Evolutionary conservation across 768 basidiomycete species (phyloP), one percentile per base, ranked within the genome.

Genomic region (Suillus discolor): DNA sequence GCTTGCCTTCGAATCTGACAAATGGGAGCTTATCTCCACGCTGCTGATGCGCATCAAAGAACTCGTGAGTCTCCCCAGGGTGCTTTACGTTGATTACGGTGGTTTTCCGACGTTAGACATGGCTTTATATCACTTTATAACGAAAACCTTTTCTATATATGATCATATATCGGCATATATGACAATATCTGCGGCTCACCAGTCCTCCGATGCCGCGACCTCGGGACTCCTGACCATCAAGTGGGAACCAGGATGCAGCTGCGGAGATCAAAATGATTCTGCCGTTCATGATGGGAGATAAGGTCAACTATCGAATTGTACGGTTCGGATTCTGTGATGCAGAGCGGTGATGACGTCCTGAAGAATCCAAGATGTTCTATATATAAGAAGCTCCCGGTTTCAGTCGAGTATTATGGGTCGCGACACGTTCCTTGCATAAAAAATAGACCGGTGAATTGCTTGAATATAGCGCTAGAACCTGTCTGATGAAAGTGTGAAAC

Each of bases 1-100:
- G 39, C 42, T 44, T 38, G 36, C 41, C 38, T 64, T 59, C 25
- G 57, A n/a, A 25, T 54, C 41, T 42, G 60, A 62, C 9, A 61
- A 41, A 62, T 44, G 63, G 41, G 63, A 28, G 59, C 28, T 25
- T 20, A 12, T 42, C 31, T 18, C 38, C 9, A 34, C n/a, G 38
- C 63, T 64, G 60, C 38, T 62, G 41, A 64, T 36, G 2, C 5
- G 25, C 12, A 5, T 25, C 62, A 36, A 3, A n/a, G n/a, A n/a
- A n/a, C n/a, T n/a, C n/a, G n/a, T n/a, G n/a, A n/a, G n/a, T n/a
- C n/a, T n/a, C n/a, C n/a, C n/a, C n/a, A n/a, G n/a, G n/a, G n/a
- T n/a, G n/a, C n/a, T n/a, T n/a, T n/a, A n/a, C n/a, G n/a, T n/a
- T n/a, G n/a, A n/a, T n/a, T n/a, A n/a, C n/a, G n/a, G n/a, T n/a